Percentiles rank a stretch among this genome's conserved stretches.
Evolutionary conservation across 768 basidiomycete species (phyloP).

Genomic region (Tephrocybe sp.): DNA sequence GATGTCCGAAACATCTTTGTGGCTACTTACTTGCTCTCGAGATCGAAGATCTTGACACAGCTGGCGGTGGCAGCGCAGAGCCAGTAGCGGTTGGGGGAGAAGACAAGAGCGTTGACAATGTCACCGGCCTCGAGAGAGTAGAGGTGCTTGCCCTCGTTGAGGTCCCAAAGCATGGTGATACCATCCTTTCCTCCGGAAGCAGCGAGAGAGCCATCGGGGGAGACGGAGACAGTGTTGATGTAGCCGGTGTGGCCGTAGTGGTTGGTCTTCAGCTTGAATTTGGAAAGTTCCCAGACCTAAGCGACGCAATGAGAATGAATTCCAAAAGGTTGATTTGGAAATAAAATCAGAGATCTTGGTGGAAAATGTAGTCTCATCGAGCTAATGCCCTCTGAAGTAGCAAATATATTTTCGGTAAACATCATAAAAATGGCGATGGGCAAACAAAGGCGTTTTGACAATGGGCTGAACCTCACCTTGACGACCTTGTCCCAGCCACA

Average conservation of each 20-base stretch:
- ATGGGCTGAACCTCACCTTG: slow-evolving; percentile 65
- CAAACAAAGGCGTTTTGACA: not conserved
- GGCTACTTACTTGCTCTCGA: slow-evolving; percentile 96
- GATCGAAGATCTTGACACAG: slow-evolving; percentile 99
- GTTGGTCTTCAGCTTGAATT: slow-evolving; percentile 99
- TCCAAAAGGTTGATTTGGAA: slow-evolving; percentile 33
- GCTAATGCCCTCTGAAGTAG: slow-evolving; percentile 78
- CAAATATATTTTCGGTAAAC: slow-evolving; percentile 62
- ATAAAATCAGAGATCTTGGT: slow-evolving; percentile 74
- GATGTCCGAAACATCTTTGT: not conserved
- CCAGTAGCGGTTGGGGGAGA: slow-evolving; percentile 99
- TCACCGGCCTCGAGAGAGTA: slow-evolving; percentile 99
- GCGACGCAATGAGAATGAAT: slow-evolving; percentile 13
- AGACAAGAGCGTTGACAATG: slow-evolving; percentile 98
- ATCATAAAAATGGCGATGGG: slow-evolving; percentile 25
- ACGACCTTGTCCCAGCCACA: slow-evolving; percentile 99
- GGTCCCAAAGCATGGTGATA: slow-evolving; percentile 99
- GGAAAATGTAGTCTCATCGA: slow-evolving; percentile 75
- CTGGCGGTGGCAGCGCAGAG: slow-evolving; percentile 96
- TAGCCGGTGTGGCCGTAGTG: slow-evolving; percentile 99
- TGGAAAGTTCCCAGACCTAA: slow-evolving; percentile 99
- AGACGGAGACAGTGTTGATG: slow-evolving; percentile 98
- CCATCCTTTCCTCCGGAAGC: slow-evolving; percentile 99
- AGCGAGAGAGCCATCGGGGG: slow-evolving; percentile 97
- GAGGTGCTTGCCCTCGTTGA: slow-evolving; percentile 99